Evolutionary conservation across 495 filamentous ascomycete genomes (phyloP), one percentile per base, ranked within the genome.

Genomic region (Penicillium chermesinum): DNA sequence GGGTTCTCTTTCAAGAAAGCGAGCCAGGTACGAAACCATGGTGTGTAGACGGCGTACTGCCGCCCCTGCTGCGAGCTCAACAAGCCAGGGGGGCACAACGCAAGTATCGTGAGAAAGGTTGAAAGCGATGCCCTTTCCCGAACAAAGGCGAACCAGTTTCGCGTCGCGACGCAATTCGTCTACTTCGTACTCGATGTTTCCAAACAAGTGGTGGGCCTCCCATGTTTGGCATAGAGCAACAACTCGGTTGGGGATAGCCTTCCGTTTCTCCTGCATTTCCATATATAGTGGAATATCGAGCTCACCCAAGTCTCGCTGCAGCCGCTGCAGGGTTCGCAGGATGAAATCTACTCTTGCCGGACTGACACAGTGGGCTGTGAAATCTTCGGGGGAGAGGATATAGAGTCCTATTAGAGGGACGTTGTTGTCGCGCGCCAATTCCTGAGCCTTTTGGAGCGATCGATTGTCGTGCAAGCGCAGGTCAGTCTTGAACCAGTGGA

Each of bases 401-500:
- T 90, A 95, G 32, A 95, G 64, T 46, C 76, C 78, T 44, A 95
- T 81, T 43, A 95, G 66, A 6, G 86, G 85, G 2, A 88, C 72
- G 0, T 76, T 73, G 13, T 81, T 66, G 20, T 80, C 76, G 42
- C 74, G 79, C 0, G 88, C 87, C 44, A 80, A 80, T 51, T 83
- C 70, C 35, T 75, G 82, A 2, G 90, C 91, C 49, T 79, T 61
- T 52, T 77, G 72, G 37, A 96, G 61, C 0, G 81, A 82, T 14
- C 82, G 83, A 55, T 96, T 96, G 57, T 96, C 91, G 5, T 67
- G 56, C 1, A 77, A 72, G 5, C 91, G 74, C 39, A 96, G 65
- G 63, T 95, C 90, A 46, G 80, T 81, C 63, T 94, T 93, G 69
- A 91, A 95, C 91, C 91, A 95, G 67, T 95, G 87, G 5, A 96